Evolutionary conservation across 2,329 filamentous ascomycete genomes (phyloP), one percentile per base, ranked within the genome.

Genomic region (Trichophyton rubrum): DNA sequence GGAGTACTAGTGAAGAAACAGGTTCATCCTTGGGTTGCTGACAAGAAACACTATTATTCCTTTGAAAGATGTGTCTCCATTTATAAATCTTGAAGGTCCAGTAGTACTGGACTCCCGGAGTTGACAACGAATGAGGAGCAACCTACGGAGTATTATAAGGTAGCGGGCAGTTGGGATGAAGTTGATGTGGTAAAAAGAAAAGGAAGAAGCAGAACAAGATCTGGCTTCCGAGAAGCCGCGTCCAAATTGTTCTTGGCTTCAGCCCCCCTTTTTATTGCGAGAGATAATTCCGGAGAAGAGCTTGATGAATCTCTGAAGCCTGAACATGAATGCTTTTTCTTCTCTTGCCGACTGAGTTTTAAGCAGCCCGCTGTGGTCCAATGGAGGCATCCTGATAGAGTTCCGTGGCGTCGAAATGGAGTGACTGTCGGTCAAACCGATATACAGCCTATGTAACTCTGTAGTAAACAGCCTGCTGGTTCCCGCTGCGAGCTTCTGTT

Each of bases 371-470:
- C 35, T 41, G 55, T 57, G 35, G 33, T 24, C 55, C 55, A 57
- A 57, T 57, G 55, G 38, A 57, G 33, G n/a, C 22, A 41, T 43
- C 22, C 15, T 24, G 55, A 43, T 57, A 43, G 40, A 57, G 55
- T 57, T 57, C 40, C 35, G 55, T 57, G 35, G 55, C 55, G 55
- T 43, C 13, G 15, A 33, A 57, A 27, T 35, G 17, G 55, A 24
- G 40, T 17, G 40, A 57, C 33, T 40, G 55, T 40, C 55, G 55
- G 33, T 24, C 55, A 41, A 57, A 15, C 55, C 17, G 15, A 33
- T 55, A 27, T 20, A 35, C 40, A 43, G 40, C n/a, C 3, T 43
- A 43, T 43, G 40, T 43, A 43, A 43, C 40, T 43, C 40, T 43
- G 15, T 35, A 27, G 9, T 17, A 13, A 38, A n/a, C 38, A n/a